Base-by-base conservation (phyloP, 768 basidiomycete genomes). In the Hypsizygus marmoreus region DNA sequence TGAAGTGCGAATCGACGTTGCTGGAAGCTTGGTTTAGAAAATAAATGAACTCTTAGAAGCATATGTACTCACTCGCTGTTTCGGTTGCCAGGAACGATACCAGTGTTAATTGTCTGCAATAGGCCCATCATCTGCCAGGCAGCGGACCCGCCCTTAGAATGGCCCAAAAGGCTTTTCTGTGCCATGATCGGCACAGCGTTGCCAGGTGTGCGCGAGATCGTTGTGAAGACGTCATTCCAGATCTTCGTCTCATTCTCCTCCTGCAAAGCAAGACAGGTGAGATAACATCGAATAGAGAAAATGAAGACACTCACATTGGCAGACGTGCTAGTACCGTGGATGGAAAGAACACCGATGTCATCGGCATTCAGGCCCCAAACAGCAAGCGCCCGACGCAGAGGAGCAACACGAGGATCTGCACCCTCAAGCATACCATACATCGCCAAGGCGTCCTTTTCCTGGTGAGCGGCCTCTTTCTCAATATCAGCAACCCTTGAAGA, bases 141-240 rank as follows among this genome's bases (percentile, higher is more conserved):
- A 43, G 95, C 95, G n/a, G 97, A 91, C 50, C 95, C 97, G 66
- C 97, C 97, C 77, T 99, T 99, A 9, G 95, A 86, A 64, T 99
- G 95, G 50, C 97, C 97, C 23, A 95, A 87, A 39, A 99, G 77
- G 65, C 88, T 92, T 80, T 99, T 99, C 69, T 98, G 97, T 2
- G 97, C 93, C 67, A 98, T 88, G 60, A 97, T 84, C 4, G 97
- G 97, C 36, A 95, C 86, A n/a, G 95, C 94, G 65, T 98, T 98
- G 43, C 97, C 95, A 29, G 85, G 82, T 6, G 92, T 91, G 51
- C 97, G 91, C 30, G 83, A 82, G 53, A 97, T 85, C 32, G 82
- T 80, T n/a, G 79, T 82, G 70, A 99, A 88, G 63, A 97, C 86
- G 49, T 92, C 85, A 65, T 98, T 94, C 91, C 95, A 98, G 45